Evolutionary conservation across 345 rosid species (phyloP).

Genomic region (Euclidium syriacum): DNA sequence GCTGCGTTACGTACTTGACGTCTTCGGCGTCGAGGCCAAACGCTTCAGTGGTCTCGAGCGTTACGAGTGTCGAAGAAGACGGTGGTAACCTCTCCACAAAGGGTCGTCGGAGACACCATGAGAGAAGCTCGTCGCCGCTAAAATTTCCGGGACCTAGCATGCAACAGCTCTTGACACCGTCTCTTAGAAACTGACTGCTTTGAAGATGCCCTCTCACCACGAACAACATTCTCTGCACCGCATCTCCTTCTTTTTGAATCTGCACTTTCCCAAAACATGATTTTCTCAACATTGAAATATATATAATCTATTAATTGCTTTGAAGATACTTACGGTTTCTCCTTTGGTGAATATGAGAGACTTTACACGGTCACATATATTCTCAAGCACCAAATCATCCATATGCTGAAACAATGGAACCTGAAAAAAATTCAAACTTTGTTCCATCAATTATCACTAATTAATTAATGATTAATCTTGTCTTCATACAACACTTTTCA

Average conservation of each 20-base stretch:
- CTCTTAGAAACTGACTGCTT: constrained; percentile 84
- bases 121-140: constrained; percentile 90
- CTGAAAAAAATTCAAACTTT: constrained; percentile 32
- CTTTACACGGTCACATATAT: constrained; percentile 90
- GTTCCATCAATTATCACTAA: background rate
- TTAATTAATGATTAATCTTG: too few species aligned
- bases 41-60: constrained; percentile 91
- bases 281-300: background rate
- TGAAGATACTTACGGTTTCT: constrained; percentile 60
- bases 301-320: background rate
- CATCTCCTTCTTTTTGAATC: constrained; percentile 94
- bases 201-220: constrained; percentile 98
- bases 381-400: constrained; percentile 92
- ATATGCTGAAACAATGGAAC: constrained; percentile 92
- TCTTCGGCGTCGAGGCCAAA: constrained; percentile 90
- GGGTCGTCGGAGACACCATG: constrained; percentile 90
- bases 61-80: constrained; percentile 73
- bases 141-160: constrained; percentile 98
- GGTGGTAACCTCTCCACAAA: constrained; percentile 87
- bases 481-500: too few species aligned
- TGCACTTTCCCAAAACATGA: constrained; percentile 15
- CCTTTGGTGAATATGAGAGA: constrained; percentile 93
- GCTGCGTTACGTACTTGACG: constrained; percentile 88
- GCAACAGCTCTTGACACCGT: constrained; percentile 84
- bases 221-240: constrained; percentile 87